phyloP scores from a whole-genome alignment of 495 filamentous ascomycete species.

The Hypoxylon lienhwacheense region DNA sequence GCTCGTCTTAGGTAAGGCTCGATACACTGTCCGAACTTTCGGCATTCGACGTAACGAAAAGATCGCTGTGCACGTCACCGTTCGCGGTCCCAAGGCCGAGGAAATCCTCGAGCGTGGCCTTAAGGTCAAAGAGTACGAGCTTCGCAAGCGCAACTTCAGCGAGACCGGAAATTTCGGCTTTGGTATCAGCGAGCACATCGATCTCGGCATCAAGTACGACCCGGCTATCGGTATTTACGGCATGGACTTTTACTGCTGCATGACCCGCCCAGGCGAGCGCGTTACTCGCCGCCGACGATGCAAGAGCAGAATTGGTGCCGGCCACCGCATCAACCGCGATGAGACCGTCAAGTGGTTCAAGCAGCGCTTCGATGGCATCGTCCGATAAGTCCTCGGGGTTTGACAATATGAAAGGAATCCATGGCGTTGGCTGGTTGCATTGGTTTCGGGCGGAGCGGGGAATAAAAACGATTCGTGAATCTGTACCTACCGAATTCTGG shows the following conservation, averaged over 20 bases:
- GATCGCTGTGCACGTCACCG: conserved; percentile 99
- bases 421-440: conserved; percentile 43
- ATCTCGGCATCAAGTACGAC: conserved; percentile 99
- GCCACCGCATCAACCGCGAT: conserved; percentile 85
- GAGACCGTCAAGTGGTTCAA: conserved; percentile 99
- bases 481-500: conserved; percentile 47
- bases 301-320: conserved; percentile 81
- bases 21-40: conserved; percentile 99
- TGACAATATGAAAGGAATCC: conserved; percentile 27
- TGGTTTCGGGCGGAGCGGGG: conserved; percentile 38
- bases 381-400: conserved; percentile 66
- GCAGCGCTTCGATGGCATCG: conserved; percentile 97
- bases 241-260: conserved; percentile 99
- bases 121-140: conserved; percentile 99
- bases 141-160: conserved; percentile 98
- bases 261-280: conserved; percentile 97
- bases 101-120: conserved; percentile 99
- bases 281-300: conserved; percentile 90
- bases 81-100: conserved; percentile 99
- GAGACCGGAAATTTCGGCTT: conserved; percentile 99
- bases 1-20: conserved; percentile 78
- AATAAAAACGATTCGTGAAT: conserved; percentile 46
- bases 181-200: conserved; percentile 99
- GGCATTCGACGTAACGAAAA: conserved; percentile 99
- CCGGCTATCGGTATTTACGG: conserved; percentile 99